phyloP scores from a whole-genome alignment of 2,329 filamentous ascomycete species.

The Scopulariopsis brevicaulis region DNA sequence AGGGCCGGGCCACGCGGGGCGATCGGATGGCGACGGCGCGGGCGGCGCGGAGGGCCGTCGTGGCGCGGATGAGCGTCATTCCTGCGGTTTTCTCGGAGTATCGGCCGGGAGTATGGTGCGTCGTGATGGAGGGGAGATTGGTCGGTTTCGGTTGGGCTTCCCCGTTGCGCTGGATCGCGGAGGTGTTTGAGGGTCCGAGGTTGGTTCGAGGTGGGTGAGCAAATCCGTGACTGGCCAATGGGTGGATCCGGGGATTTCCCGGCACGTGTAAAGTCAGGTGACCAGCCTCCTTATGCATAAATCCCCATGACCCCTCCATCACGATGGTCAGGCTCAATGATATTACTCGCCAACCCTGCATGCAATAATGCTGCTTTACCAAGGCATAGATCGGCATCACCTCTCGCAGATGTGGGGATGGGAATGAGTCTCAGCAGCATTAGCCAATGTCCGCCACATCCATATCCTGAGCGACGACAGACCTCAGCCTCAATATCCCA shows the following conservation, averaged over 20 bases:
- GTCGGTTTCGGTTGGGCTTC: background rate
- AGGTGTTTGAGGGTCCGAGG: background rate
- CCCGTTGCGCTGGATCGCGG: background rate
- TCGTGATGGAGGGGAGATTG: background rate
- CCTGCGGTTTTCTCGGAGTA: background rate
- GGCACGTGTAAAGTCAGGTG: background rate
- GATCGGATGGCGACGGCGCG: background rate
- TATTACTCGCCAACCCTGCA: background rate
- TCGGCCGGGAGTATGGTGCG: background rate
- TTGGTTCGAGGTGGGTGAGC: background rate
- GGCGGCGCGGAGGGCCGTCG: slow-evolving; percentile 4
- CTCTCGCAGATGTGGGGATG: background rate
- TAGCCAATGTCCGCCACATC: background rate
- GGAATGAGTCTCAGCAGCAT: background rate
- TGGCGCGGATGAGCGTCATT: slow-evolving; percentile 4
- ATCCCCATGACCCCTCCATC: background rate
- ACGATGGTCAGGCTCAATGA: background rate
- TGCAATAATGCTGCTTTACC: background rate
- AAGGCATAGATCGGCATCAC: background rate
- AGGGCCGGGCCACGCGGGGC: background rate
- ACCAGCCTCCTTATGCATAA: background rate
- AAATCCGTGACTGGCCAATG: background rate
- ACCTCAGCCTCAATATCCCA: background rate
- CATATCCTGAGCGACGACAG: background rate
- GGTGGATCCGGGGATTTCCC: background rate